Conservation (phyloP, 805 yeast genomes). For the Lachancea dasiensis region DNA sequence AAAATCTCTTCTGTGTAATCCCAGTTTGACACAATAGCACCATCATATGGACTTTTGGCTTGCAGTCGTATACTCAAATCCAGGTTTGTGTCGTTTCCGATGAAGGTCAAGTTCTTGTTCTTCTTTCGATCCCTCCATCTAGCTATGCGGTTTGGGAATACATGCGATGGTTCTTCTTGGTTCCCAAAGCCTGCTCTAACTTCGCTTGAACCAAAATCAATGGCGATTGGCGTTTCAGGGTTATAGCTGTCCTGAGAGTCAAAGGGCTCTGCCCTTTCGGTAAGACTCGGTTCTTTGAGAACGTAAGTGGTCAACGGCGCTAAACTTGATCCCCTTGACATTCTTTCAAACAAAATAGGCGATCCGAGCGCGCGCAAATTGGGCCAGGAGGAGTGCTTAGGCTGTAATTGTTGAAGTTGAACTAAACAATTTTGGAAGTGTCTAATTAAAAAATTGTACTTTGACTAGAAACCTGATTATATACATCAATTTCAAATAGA, state of each 20-base stretch:
- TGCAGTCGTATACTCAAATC: slow-evolving; percentile 66
- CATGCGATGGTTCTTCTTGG: slow-evolving; percentile 44
- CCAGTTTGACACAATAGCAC: slow-evolving; percentile 85
- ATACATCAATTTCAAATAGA: too few relatives aligned
- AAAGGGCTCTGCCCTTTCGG: slow-evolving; percentile 30
- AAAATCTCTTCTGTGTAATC: slow-evolving; percentile 76
- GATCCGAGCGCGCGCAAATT: too few relatives aligned
- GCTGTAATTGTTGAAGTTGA: neutral
- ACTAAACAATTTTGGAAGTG: neutral
- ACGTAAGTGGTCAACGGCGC: slow-evolving; percentile 24
- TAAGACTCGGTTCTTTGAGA: slow-evolving; percentile 28
- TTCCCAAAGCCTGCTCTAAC: slow-evolving; percentile 56
- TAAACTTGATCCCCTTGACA: slow-evolving; percentile 20
- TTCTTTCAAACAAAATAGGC: too few relatives aligned
- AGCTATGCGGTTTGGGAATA: slow-evolving; percentile 64
- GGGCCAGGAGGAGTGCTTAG: too few relatives aligned
- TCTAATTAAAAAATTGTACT: too few relatives aligned
- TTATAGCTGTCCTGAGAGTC: slow-evolving; percentile 26
- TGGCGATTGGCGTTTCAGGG: slow-evolving; percentile 63
- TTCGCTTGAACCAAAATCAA: slow-evolving; percentile 73
- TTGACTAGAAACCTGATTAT: too few relatives aligned
- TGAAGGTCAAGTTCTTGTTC: slow-evolving; percentile 55
- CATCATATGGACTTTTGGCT: slow-evolving; percentile 79
- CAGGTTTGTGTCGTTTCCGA: slow-evolving; percentile 75
- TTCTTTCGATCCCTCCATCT: slow-evolving; percentile 73